These are phyloP conservation scores for Kwoniella dejecticola DNA, from an alignment of 768 basidiomycete species.

Conservation along the genomic window DNA sequence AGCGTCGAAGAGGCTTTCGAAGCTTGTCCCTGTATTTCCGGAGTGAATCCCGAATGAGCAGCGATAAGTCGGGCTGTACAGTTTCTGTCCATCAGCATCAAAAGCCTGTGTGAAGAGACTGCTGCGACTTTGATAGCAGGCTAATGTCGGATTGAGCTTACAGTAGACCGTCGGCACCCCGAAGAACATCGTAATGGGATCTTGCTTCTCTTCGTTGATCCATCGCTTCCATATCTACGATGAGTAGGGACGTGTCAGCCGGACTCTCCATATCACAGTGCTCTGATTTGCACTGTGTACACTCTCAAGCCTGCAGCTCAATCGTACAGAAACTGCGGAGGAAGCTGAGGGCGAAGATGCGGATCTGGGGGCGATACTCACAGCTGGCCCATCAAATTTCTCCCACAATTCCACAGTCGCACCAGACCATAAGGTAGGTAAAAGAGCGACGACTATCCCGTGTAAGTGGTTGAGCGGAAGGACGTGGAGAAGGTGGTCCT, in stretches of 20 bases:
- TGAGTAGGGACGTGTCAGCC: too few relatives aligned
- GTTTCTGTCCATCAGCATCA: background rate
- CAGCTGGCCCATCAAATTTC: constrained; percentile 41
- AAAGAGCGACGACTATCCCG: constrained; percentile 47
- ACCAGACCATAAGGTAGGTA: constrained; percentile 46
- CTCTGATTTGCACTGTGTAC: background rate
- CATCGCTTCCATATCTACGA: constrained; percentile 44
- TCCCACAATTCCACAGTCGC: constrained; percentile 48
- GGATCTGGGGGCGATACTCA: constrained; percentile 7
- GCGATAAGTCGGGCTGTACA: constrained; percentile 41
- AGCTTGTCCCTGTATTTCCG: constrained; percentile 29
- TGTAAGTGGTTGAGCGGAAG: constrained; percentile 50
- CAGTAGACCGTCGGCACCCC: constrained; percentile 52
- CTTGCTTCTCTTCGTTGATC: constrained; percentile 28
- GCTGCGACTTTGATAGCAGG: background rate
- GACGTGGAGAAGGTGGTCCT: constrained; percentile 31
- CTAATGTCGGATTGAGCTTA: constrained; percentile 5
- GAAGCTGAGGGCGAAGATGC: too few relatives aligned
- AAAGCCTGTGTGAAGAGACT: background rate
- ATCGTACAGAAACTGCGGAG: background rate
- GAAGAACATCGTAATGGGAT: constrained; percentile 48
- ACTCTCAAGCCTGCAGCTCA: background rate
- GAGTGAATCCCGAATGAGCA: constrained; percentile 22
- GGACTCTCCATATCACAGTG: too few relatives aligned
- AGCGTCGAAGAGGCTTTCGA: constrained; percentile 36